Base-by-base conservation (phyloP, 1,284 basidiomycete genomes). In the Calocybe gambosa region DNA sequence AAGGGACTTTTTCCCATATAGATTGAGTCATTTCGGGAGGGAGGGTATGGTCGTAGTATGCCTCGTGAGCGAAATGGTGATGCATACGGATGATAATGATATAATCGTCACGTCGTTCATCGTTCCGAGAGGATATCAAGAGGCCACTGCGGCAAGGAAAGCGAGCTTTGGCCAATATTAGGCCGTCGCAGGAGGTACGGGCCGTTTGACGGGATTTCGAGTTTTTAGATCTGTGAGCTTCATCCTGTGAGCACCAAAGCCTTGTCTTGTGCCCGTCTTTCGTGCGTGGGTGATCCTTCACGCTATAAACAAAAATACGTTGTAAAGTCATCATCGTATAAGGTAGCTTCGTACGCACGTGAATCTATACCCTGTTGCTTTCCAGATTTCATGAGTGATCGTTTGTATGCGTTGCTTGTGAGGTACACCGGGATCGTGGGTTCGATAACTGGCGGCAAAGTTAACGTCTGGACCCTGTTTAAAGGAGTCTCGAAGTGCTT, bases 211-310 rank as follows among this genome's bases (percentile, higher is more conserved):
- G 52, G 45, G 29, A 56, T 49, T 54, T 60, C n/a, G 60, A 66
- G 28, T 61, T 58, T 54, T 69, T 71, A 12, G 62, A 65, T 43
- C 63, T 62, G 46, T 71, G 67, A 15, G 66, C 65, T 42, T 66
- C 64, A 50, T 74, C 72, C 52, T 72, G 72, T 5, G 70, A 71
- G 54, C 70, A 74, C 69, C 70, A 71, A 10, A 71, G 60, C 34
- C 72, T 64, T 19, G 69, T 74, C 51, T 72, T 74, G 53, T 72
- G 67, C 3, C 71, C 71, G 45, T 64, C 62, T 38, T 66, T 69
- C 28, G 67, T 62, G 10, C 60, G 67, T 12, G 70, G 72, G 46
- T 74, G 71, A 52, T 74, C 72, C 51, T 73, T 73, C 12, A 73
- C 65, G 10, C 71, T 74, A 53, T 12, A 18, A 35, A 34, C 19